Evolutionary conservation across 208 protist species (phyloP).

Genomic region (Leishmania braziliensis): DNA sequence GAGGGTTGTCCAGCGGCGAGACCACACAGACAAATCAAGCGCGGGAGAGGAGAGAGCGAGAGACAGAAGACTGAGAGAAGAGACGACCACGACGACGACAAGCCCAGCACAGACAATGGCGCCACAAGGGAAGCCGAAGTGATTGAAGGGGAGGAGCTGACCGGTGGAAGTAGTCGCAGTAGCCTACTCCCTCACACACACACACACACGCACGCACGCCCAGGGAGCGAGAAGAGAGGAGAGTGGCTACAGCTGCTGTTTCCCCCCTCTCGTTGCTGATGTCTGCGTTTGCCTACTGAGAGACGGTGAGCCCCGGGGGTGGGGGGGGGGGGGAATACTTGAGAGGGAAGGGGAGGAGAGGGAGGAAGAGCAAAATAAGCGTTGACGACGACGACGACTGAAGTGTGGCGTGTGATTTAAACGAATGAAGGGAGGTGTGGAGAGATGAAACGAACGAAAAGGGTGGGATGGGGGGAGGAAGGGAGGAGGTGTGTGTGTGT

Average conservation of each 20-base stretch:
- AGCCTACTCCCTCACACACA: neutral
- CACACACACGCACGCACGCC: neutral
- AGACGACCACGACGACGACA: no score
- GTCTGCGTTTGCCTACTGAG: neutral
- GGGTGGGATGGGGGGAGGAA: no score
- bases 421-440: neutral
- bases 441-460: no score
- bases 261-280: neutral
- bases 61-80: neutral
- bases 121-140: no score
- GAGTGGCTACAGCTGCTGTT: slow-evolving; percentile 2
- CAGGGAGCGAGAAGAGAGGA: neutral
- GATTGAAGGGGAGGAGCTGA: no score
- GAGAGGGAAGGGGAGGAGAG: neutral
- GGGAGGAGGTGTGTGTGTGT: no score
- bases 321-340: neutral
- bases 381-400: neutral
- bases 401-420: neutral
- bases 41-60: neutral
- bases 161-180: neutral
- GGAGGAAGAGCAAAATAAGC: slow-evolving; percentile 9
- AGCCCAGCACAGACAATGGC: no score
- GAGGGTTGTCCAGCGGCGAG: no score
- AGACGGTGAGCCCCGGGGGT: slow-evolving; percentile 2
- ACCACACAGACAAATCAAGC: slow-evolving; percentile 1